These are phyloP conservation scores for Mortierella antarctica DNA, from an alignment of 192 early-diverging fungal genomes.

Conservation along the genomic window DNA sequence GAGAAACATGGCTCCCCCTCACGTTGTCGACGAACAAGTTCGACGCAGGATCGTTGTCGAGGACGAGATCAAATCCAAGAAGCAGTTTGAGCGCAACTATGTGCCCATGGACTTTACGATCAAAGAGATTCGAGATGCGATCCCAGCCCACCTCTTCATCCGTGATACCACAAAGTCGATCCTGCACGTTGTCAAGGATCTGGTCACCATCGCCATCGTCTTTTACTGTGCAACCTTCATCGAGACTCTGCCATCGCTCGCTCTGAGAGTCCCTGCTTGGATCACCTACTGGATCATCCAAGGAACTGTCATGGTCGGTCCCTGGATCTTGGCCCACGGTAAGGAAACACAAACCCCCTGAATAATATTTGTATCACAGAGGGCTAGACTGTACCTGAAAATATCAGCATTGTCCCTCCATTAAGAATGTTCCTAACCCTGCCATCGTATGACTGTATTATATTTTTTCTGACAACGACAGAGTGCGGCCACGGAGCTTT, in stretches of 20 bases:
- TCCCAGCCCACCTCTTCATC: constrained; percentile 94
- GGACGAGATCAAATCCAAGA: constrained; percentile 28
- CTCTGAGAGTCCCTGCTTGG: constrained; percentile 73
- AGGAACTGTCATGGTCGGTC: constrained; percentile 85
- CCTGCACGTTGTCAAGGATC: constrained; percentile 82
- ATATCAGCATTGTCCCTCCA: too few species aligned
- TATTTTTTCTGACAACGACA: constrained; percentile 3
- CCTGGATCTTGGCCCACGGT: constrained; percentile 90
- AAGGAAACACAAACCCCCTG: constrained; percentile 2
- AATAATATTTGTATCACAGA: not conserved
- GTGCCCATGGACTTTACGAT: constrained; percentile 82
- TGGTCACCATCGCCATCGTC: constrained; percentile 73
- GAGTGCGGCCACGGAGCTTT: constrained; percentile 96
- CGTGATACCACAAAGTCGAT: constrained; percentile 85
- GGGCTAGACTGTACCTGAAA: too few species aligned
- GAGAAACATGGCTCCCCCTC: constrained; percentile 35
- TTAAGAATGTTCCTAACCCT: too few species aligned
- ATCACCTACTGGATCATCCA: constrained; percentile 83
- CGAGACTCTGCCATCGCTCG: constrained; percentile 57
- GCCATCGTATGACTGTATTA: not conserved
- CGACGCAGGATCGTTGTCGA: constrained; percentile 31
- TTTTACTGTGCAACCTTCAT: constrained; percentile 78
- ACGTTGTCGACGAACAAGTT: constrained; percentile 31
- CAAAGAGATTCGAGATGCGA: constrained; percentile 89
- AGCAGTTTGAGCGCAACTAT: constrained; percentile 55